These are phyloP conservation scores for Pelargonium myrrhifolium DNA, from an alignment of 441 rosid species.

Conservation along the genomic window DNA sequence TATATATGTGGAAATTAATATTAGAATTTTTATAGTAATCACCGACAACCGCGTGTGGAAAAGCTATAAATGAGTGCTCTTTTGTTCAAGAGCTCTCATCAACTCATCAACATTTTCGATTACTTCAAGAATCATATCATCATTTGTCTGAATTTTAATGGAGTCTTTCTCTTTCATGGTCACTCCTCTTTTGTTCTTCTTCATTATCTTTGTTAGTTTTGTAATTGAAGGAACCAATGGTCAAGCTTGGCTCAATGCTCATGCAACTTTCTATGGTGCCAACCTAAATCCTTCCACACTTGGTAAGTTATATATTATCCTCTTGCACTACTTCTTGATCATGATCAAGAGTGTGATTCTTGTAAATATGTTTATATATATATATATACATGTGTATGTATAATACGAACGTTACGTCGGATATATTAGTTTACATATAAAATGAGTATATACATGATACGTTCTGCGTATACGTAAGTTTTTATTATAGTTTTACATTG, in stretches of 20 bases:
- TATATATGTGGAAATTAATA: not conserved
- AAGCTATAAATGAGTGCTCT: not conserved
- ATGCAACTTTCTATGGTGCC: constrained; percentile 77
- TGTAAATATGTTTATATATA: no score
- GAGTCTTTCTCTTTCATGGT: not conserved
- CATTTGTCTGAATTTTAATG: not conserved
- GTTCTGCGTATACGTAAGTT: no score
- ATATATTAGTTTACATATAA: no score
- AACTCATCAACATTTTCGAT: not conserved
- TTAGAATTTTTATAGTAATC: not conserved
- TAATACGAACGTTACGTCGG: no score
- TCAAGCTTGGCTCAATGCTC: constrained; percentile 61
- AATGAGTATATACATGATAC: no score
- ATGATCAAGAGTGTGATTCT: no score
- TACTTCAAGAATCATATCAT: no score
- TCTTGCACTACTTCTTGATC: no score
- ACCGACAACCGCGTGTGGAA: constrained; percentile 5
- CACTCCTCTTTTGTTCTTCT: not conserved
- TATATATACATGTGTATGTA: no score
- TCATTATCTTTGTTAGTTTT: constrained; percentile 16
- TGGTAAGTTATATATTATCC: constrained; percentile 29
- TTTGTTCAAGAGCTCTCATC: not conserved
- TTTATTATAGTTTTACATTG: no score
- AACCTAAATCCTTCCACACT: constrained; percentile 65
- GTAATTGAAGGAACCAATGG: constrained; percentile 27